phyloP scores from a whole-genome alignment of 192 early-diverging fungal species.

The Helicostylum pulchrum region DNA sequence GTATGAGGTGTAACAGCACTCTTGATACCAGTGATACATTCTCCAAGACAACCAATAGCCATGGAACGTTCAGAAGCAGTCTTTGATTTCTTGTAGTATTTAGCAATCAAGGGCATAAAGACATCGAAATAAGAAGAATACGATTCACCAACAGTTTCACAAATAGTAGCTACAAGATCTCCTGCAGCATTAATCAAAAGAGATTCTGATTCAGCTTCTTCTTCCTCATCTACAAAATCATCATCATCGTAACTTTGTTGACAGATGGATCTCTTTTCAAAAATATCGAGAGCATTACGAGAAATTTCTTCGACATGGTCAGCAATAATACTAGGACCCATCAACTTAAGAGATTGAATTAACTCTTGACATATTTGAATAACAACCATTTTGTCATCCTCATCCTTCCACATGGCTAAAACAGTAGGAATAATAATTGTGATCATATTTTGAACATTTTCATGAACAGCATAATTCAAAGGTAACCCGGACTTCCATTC shows the following conservation, averaged over 20 bases:
- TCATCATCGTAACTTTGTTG: constrained; percentile 69
- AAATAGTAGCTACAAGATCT: constrained; percentile 77
- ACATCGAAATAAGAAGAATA: constrained; percentile 73
- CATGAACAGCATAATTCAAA: constrained; percentile 62
- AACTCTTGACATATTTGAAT: constrained; percentile 75
- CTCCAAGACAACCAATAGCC: constrained; percentile 85
- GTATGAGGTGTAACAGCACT: constrained; percentile 52
- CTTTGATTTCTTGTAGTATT: constrained; percentile 71
- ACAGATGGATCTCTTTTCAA: constrained; percentile 70
- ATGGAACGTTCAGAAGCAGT: constrained; percentile 79
- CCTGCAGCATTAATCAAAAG: constrained; percentile 74
- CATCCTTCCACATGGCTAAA: constrained; percentile 69
- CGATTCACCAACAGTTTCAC: constrained; percentile 64
- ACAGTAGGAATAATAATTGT: constrained; percentile 67
- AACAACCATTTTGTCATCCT: constrained; percentile 80
- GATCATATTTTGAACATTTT: constrained; percentile 69
- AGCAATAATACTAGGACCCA: constrained; percentile 68
- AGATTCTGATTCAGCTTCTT: constrained; percentile 81
- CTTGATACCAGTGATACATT: constrained; percentile 66
- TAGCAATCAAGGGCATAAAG: constrained; percentile 76
- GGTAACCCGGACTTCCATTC: constrained; percentile 75
- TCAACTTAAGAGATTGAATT: constrained; percentile 59
- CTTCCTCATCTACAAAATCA: constrained; percentile 65
- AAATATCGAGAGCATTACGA: constrained; percentile 48
- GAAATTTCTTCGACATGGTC: constrained; percentile 41